Base-by-base conservation (phyloP, 495 filamentous ascomycete species). In the Chaetomidium leptoderma region DNA sequence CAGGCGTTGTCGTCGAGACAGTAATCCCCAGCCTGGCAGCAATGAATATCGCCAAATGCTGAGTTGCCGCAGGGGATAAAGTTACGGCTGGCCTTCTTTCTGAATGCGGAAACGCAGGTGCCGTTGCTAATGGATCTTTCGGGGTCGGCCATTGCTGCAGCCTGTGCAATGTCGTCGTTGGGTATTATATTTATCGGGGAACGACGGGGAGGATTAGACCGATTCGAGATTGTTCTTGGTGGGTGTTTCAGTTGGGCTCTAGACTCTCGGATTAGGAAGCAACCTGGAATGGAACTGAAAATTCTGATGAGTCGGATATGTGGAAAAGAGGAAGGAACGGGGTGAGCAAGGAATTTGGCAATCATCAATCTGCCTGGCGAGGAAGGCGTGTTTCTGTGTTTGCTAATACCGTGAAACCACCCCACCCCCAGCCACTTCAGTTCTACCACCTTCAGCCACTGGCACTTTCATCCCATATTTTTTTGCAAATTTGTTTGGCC, bases 31-130 rank as follows among this genome's bases (percentile, higher is more conserved):
- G 60, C 62, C 8, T 63, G 67, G 42, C 75, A 75, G 55, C 76
- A 75, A n/a, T 60, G 62, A 7, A 63, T 49, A 14, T 58, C 27
- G 1, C 74, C 74, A 26, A 58, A 23, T 4, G 55, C 72, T 21
- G 37, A 63, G 40, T 76, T 75, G 14, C 74, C 74, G 39, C 71
- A 75, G 37, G 72, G 69, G 6, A 75, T 66, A 40, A 69, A 75
- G 0, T 46, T 36, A 0, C 49, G 8, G 3, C 53, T 39, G 1
- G 60, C 13, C 17, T 44, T 5, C 7, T 45, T 42, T 6, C 55
- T 54, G 6, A 27, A 35, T n/a, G 48, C 57, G 8, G 43, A 68
- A 42, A 63, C 72, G 59, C 74, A 76, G 37, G 67, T 70, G 32
- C 74, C 74, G 27, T 74, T 72, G 37, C 70, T 72, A 49, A 74